These are phyloP conservation scores for Claviceps sp. DNA, from an alignment of 2,329 filamentous ascomycete species.

Conservation along the genomic window DNA sequence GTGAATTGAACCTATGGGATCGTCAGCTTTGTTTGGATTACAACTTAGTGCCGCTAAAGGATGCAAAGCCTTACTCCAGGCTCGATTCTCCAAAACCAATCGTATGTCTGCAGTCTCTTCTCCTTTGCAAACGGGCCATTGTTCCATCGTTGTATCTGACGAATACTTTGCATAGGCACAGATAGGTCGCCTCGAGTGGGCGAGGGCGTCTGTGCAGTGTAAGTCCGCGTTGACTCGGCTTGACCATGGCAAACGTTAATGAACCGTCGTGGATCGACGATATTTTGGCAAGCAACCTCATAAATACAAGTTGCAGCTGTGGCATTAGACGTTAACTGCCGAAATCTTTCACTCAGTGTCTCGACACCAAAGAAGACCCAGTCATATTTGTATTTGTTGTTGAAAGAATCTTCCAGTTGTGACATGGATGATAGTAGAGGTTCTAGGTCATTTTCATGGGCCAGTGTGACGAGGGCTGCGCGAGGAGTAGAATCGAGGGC, in stretches of 20 bases:
- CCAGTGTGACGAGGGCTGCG: constrained; percentile 20
- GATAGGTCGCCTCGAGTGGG: constrained; percentile 23
- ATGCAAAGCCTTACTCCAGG: constrained; percentile 35
- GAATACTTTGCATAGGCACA: constrained; percentile 51
- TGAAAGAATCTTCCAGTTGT: constrained; percentile 49
- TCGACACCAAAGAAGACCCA: constrained; percentile 83
- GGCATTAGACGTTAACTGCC: constrained; percentile 48
- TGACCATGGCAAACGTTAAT: not conserved
- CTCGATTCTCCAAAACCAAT: constrained; percentile 49
- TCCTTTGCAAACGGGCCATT: constrained; percentile 72
- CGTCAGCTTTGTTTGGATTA: not conserved
- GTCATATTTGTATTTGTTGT: constrained; percentile 69
- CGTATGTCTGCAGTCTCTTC: constrained; percentile 47
- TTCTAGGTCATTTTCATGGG: constrained; percentile 18
- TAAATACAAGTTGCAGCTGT: constrained; percentile 61
- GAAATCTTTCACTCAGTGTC: constrained; percentile 67
- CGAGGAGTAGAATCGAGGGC: constrained; percentile 13
- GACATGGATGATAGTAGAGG: constrained; percentile 30
- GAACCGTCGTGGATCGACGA: constrained; percentile 42
- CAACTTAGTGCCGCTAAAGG: not conserved
- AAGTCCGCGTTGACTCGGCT: constrained; percentile 1
- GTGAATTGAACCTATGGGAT: constrained; percentile 34
- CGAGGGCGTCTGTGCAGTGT: not conserved
- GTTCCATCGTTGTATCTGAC: constrained; percentile 74
- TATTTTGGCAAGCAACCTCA: constrained; percentile 58